Conservation (phyloP, 2,329 filamentous ascomycete genomes). For the Fonsecaea nubica region DNA sequence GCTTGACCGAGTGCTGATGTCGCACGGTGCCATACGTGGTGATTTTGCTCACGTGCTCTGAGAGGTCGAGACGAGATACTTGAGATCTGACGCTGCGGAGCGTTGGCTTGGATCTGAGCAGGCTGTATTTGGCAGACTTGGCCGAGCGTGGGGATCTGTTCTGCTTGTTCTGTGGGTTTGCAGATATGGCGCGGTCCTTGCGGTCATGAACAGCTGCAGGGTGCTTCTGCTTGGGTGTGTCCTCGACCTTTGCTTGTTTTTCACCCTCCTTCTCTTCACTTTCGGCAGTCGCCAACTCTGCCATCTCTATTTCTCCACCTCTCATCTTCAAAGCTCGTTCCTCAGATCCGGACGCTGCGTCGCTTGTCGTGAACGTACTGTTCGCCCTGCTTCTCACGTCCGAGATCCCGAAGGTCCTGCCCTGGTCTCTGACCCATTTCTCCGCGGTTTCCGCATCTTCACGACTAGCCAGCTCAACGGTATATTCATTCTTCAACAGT, state of each 20-base stretch:
- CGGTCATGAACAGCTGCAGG: neutral
- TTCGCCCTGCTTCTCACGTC: slow-evolving; percentile 13
- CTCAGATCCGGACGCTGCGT: neutral
- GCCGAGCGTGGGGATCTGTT: neutral
- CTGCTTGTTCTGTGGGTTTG: neutral
- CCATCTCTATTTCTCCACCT: slow-evolving; percentile 5
- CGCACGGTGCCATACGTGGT: slow-evolving; percentile 22
- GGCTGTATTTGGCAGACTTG: neutral
- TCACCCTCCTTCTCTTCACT: neutral
- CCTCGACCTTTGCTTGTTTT: neutral
- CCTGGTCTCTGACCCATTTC: slow-evolving; percentile 18
- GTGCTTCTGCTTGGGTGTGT: neutral
- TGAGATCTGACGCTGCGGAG: slow-evolving; percentile 14
- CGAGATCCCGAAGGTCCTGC: slow-evolving; percentile 1
- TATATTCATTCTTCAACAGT: slow-evolving; percentile 32
- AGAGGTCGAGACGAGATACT: slow-evolving; percentile 19
- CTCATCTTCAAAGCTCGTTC: slow-evolving; percentile 6
- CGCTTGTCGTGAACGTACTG: neutral
- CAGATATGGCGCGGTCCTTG: neutral
- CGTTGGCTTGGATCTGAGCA: neutral
- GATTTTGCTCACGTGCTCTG: slow-evolving; percentile 24
- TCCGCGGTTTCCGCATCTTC: slow-evolving; percentile 27
- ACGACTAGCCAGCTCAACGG: slow-evolving; percentile 33
- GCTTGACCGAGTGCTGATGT: slow-evolving; percentile 26
- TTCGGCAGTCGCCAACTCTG: too few relatives aligned